Evolutionary conservation across 441 rosid genomes (phyloP).

Genomic region (Aleurites moluccanus): DNA sequence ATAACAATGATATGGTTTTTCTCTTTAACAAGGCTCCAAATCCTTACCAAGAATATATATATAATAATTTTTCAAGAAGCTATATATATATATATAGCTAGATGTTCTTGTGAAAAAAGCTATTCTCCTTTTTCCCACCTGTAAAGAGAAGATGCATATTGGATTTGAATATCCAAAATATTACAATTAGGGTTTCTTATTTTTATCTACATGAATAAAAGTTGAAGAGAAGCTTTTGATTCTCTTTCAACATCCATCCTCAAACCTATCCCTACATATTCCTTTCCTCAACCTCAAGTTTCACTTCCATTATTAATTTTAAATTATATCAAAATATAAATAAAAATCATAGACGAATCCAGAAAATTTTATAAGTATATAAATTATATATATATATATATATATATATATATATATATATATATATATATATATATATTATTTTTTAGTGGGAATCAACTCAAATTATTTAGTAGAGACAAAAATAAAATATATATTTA

Average conservation of each 20-base stretch:
- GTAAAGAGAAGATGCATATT: slow-evolving; percentile 11
- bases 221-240: slow-evolving; percentile 1
- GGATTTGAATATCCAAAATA: slow-evolving; percentile 35
- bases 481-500: too few species aligned
- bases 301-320: slow-evolving; percentile 15
- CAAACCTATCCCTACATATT: slow-evolving; percentile 20
- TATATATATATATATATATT: too few species aligned
- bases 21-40: slow-evolving; percentile 33
- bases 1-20: slow-evolving; percentile 32
- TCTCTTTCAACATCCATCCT: slow-evolving; percentile 4
- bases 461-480: too few species aligned
- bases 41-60: slow-evolving; percentile 23
- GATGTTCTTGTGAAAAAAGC: slow-evolving; percentile 23
- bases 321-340: neutral
- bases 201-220: slow-evolving; percentile 3
- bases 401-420: too few species aligned
- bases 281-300: slow-evolving; percentile 14
- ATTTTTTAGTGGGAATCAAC: too few species aligned
- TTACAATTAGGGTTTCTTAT: neutral
- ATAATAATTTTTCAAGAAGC: slow-evolving; percentile 21
- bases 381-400: too few species aligned
- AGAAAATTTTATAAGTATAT: too few species aligned
- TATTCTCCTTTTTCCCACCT: slow-evolving; percentile 22
- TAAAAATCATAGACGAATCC: too few species aligned
- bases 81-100: too few species aligned